Base-by-base conservation (phyloP, 176 grass and related monocot genomes). In the Echinochloa phyllopogon region DNA sequence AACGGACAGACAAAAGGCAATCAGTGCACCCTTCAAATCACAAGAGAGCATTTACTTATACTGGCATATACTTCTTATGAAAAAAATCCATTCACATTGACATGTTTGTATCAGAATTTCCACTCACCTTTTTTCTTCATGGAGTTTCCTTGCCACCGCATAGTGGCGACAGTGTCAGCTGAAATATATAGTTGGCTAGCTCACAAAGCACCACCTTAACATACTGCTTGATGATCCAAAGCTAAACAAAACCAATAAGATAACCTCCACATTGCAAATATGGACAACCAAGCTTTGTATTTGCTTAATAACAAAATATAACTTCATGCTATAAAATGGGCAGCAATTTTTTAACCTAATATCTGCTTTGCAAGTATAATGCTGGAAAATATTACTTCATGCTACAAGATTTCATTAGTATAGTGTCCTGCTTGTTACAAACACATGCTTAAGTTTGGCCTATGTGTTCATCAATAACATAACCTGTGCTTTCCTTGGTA, bases 401-500 rank as follows among this genome's bases (percentile, higher is more conserved):
- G 38, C 25, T 48, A 50, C 53, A 72, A 25, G 42, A 24, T 23
- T 86, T 68, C 17, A 61, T 57, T 39, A 33, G 49, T 48, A 38
- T 51, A 12, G 16, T 8, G 15, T 50, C 29, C 42, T 71, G 63
- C 36, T 43, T 69, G 21, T 69, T 50, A 49, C 8, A 8, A 1
- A 63, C 4, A 43, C 11, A 81, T 69, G 41, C 36, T 83, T 21
- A 11, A 40, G 17, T 58, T 55, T 65, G 11, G 2, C 1, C 1
- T 55, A 18, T 64, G 25, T 44, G 20, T n/a, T 24, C 18, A 29
- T 27, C 7, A 72, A 60, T 75, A 60, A 43, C 23, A 81, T 85
- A 83, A 85, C 78, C 80, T 21, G 17, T 62, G 36, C 66, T 83
- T 84, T 76, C 72, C 53, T 86, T 77, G 43, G 75, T 86, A 94